Evolutionary conservation across 1,139 yeast species (phyloP), one percentile per base, ranked within the genome.

Genomic region (Hansenula anomala): DNA sequence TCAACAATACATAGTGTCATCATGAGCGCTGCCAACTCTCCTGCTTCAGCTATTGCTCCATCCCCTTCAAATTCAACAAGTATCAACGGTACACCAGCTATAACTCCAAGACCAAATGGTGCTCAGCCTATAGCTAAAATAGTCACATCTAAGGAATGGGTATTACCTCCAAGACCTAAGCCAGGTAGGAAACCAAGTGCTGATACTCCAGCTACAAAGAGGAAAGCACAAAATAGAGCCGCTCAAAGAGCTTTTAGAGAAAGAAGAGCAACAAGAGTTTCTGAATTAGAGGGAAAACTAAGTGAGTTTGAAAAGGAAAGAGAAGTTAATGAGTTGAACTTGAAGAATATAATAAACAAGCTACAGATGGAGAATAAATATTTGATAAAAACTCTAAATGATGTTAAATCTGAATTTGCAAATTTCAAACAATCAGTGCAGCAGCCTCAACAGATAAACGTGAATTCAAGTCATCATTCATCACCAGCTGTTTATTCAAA

Each of bases 201-300:
- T 4, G 73, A 68, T 37, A 78, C 84, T 0, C 85, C 86, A 1
- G 83, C 84, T 1, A 74, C 81, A 32, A 85, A 86, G 56, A 67
- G 96, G 42, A 88, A 89, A 61, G 95, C 96, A 1, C 97, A 90
- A 63, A 90, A 90, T 58, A 70, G 97, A 43, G 96, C 95, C 20
- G 97, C 97, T 3, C 97, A 89, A 64, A 63, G 97, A 40, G 97
- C 97, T 0, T 90, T 89, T 41, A 49, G 68, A 36, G 66, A 62
- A 36, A 54, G 68, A 36, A 54, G 61, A 30, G 63, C 65, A 6
- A 59, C 59, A 16, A 54, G 59, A 34, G 76, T 78, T 4, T 62
- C 67, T 11, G 79, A 74, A 44, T 60, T 79, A 29, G 82, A 78
- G 49, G 71, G 61, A 10, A 69, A 74, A 53, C 62, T 80, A 22